phyloP scores from a whole-genome alignment of 2,329 filamentous ascomycete genomes.

The Cladosporium sp. region DNA sequence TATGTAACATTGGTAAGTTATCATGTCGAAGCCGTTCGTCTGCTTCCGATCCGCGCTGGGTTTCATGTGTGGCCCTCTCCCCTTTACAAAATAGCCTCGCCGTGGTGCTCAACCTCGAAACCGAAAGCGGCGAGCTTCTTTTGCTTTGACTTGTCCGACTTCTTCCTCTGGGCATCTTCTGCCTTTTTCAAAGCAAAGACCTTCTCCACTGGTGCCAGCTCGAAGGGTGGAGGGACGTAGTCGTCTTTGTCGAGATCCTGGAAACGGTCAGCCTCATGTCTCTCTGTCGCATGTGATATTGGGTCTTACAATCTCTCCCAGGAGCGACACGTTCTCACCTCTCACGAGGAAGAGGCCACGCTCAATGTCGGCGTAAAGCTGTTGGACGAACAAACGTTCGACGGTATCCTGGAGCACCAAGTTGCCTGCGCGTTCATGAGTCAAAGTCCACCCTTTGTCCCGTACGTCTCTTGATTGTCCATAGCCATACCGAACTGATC shows the following conservation, averaged over 20 bases:
- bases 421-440: slow-evolving; percentile 59
- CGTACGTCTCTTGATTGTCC: not conserved
- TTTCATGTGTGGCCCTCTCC: not conserved
- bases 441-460: slow-evolving; percentile 8
- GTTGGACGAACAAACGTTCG: slow-evolving; percentile 74
- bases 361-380: slow-evolving; percentile 76
- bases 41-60: not conserved
- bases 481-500: slow-evolving; percentile 79
- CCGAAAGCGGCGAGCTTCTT: slow-evolving; percentile 71
- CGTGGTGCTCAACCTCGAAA: slow-evolving; percentile 81
- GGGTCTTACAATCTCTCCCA: slow-evolving; percentile 74
- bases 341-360: slow-evolving; percentile 87
- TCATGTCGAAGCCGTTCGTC: slow-evolving; percentile 6
- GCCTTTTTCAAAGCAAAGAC: slow-evolving; percentile 71
- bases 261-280: not conserved
- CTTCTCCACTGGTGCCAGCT: slow-evolving; percentile 60
- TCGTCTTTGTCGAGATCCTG: slow-evolving; percentile 92
- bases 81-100: slow-evolving; percentile 64
- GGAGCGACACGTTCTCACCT: slow-evolving; percentile 92
- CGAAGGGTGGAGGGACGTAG: slow-evolving; percentile 67
- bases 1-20: slow-evolving; percentile 24
- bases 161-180: slow-evolving; percentile 64
- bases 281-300: not conserved
- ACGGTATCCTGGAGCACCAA: slow-evolving; percentile 89
- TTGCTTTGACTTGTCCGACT: slow-evolving; percentile 65